Conservation (phyloP, 2,329 filamentous ascomycete species). For the Penicillium sp. region DNA sequence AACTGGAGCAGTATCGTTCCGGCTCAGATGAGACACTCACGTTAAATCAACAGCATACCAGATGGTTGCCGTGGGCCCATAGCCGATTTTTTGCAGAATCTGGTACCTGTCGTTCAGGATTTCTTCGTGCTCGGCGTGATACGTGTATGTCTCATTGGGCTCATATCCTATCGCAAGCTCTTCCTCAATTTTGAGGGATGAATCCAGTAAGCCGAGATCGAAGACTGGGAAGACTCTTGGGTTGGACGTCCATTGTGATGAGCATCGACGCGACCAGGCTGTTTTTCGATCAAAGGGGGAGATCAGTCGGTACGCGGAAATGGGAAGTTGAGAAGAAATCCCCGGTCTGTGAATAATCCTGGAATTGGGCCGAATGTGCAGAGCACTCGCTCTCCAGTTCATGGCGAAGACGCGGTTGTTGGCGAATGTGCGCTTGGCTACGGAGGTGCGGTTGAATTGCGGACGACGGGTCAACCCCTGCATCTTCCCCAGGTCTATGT, state of each 20-base stretch:
- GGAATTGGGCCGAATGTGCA: background rate
- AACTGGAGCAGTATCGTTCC: background rate
- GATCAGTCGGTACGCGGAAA: background rate
- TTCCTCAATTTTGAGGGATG: conserved; percentile 9
- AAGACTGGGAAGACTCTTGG: conserved; percentile 9
- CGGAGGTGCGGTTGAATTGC: background rate
- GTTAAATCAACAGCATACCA: conserved; percentile 16
- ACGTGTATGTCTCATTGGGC: conserved; percentile 17
- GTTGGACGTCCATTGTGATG: conserved; percentile 6
- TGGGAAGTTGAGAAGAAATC: background rate
- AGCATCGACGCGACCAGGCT: background rate
- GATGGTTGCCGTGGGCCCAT: conserved; percentile 27
- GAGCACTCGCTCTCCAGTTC: background rate
- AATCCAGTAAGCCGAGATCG: conserved; percentile 8
- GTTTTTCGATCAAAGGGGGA: background rate
- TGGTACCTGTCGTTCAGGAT: conserved; percentile 24
- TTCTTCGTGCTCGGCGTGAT: conserved; percentile 16
- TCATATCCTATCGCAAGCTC: conserved; percentile 16
- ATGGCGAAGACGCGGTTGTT: background rate
- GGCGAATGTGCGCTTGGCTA: background rate
- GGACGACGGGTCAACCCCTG: conserved; percentile 1
- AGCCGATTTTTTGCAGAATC: conserved; percentile 26
- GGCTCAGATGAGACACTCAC: background rate
- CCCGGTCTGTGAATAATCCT: background rate
- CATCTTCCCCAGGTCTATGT: conserved; percentile 1